Conservation (phyloP, 495 filamentous ascomycete species). For the Xylaria grammica region DNA sequence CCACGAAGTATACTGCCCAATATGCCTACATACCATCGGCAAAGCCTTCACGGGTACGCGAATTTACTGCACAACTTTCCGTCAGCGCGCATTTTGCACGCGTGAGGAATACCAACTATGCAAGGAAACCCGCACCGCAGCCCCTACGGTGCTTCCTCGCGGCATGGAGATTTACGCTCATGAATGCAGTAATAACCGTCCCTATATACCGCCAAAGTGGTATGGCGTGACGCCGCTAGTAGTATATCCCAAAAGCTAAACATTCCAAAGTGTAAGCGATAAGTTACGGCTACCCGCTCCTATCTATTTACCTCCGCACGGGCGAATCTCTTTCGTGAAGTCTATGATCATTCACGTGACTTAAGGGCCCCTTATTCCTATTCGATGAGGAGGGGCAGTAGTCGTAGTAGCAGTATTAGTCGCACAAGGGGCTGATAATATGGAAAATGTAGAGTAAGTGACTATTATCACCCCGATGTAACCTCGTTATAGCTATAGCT, state of each 20-base stretch:
- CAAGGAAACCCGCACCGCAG: neutral
- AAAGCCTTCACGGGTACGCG: neutral
- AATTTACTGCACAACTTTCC: neutral
- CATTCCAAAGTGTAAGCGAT: neutral
- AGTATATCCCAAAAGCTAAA: neutral
- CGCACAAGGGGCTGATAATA: neutral
- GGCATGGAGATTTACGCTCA: neutral
- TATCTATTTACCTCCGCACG: neutral
- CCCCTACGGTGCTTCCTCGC: neutral
- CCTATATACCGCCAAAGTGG: neutral
- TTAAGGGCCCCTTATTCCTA: neutral
- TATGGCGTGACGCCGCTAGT: neutral
- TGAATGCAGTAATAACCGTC: neutral
- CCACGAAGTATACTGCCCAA: constrained; percentile 1
- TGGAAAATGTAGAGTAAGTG: neutral
- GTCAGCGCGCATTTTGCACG: neutral
- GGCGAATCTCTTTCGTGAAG: too few species aligned
- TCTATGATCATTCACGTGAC: too few species aligned
- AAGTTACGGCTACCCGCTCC: neutral
- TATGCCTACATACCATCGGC: constrained; percentile 2
- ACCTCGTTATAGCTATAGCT: constrained; percentile 54
- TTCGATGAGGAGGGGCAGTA: too few species aligned
- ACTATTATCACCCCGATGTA: neutral
- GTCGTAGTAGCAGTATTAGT: neutral
- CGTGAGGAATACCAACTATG: constrained; percentile 1